These are phyloP conservation scores for Echites panduratus DNA, from an alignment of 257 asterid genomes.

Conservation along the genomic window DNA sequence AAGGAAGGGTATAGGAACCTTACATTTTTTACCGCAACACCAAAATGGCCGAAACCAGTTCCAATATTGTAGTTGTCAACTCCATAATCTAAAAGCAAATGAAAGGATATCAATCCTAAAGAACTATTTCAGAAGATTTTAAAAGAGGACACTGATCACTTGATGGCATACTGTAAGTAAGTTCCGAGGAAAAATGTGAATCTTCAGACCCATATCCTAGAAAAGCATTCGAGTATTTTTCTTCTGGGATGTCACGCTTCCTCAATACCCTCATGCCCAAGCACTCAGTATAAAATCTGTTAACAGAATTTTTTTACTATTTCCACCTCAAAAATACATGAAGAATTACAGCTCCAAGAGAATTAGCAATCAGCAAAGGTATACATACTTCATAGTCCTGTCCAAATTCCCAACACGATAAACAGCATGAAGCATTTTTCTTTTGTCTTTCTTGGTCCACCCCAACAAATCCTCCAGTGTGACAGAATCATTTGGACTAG, in stretches of 20 bases:
- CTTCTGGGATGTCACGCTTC: conserved; percentile 43
- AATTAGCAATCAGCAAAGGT: neutral
- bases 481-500: conserved; percentile 16
- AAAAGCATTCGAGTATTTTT: conserved; percentile 44
- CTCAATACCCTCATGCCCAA: conserved; percentile 53
- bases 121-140: conserved; percentile 1
- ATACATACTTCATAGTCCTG: conserved; percentile 37
- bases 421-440: conserved; percentile 51
- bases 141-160: conserved; percentile 1
- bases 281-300: conserved; percentile 48
- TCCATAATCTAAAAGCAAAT: conserved; percentile 45
- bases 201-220: conserved; percentile 49
- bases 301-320: neutral
- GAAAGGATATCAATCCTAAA: neutral
- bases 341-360: neutral
- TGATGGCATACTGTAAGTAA: conserved; percentile 38
- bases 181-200: conserved; percentile 41
- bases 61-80: conserved; percentile 43
- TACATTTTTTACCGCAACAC: conserved; percentile 42
- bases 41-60: conserved; percentile 47
- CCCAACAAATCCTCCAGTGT: conserved; percentile 26
- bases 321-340: neutral
- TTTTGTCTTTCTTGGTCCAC: conserved; percentile 38
- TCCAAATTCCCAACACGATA: conserved; percentile 46
- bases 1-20: conserved; percentile 19